Conservation (phyloP, 1,139 yeast species). For the Hansenula lynferdii region DNA sequence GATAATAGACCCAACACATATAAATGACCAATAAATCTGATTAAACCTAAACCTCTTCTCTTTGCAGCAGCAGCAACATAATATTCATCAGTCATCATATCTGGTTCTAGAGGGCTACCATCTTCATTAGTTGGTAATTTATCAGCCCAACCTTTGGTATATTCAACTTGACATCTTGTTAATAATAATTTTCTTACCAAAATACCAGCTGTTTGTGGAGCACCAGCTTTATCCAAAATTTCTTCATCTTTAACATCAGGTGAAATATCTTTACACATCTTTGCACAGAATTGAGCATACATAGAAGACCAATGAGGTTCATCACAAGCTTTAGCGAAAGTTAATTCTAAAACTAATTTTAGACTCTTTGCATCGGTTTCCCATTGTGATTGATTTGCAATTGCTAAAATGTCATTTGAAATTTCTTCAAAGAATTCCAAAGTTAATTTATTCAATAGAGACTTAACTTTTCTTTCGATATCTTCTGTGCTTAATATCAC, state of each 20-base stretch:
- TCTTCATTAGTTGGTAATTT: conserved; percentile 78
- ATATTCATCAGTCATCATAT: conserved; percentile 95
- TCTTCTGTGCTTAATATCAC: conserved; percentile 65
- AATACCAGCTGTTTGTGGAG: conserved; percentile 55
- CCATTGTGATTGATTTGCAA: conserved; percentile 84
- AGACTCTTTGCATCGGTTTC: conserved; percentile 83
- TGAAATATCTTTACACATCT: conserved; percentile 65
- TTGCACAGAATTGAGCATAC: conserved; percentile 95
- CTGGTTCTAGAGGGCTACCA: conserved; percentile 76
- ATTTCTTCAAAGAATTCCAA: conserved; percentile 87
- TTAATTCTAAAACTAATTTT: conserved; percentile 74
- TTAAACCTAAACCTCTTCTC: conserved; percentile 97
- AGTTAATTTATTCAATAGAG: conserved; percentile 88
- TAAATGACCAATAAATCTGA: conserved; percentile 92
- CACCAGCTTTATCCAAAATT: conserved; percentile 43
- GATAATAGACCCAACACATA: conserved; percentile 75
- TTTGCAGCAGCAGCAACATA: conserved; percentile 89
- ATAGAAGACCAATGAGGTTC: conserved; percentile 98
- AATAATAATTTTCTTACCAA: conserved; percentile 81
- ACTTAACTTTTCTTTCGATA: conserved; percentile 79
- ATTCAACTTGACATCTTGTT: conserved; percentile 87
- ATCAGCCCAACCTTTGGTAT: conserved; percentile 94
- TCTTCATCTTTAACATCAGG: conserved; percentile 64
- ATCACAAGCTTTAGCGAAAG: conserved; percentile 95
- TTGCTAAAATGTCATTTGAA: conserved; percentile 65